Conservation (phyloP, 768 basidiomycete species). For the Suillus tomentosus region DNA sequence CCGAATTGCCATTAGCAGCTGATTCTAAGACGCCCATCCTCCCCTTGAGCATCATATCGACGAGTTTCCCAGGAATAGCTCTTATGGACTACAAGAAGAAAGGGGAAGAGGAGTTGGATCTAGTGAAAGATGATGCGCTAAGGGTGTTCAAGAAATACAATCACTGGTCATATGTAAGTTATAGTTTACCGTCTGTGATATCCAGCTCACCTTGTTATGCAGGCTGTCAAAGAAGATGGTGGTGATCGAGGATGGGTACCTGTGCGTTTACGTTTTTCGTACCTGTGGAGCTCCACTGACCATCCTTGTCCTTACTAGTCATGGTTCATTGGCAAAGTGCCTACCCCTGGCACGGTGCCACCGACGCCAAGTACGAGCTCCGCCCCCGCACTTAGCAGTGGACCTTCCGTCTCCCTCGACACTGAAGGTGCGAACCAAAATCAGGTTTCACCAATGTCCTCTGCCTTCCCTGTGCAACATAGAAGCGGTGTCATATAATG, state of each 20-base stretch:
- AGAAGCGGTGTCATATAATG: constrained; percentile 21
- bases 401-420: constrained; percentile 30
- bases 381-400: constrained; percentile 33
- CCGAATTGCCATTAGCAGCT: constrained; percentile 36
- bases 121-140: constrained; percentile 85
- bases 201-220: constrained; percentile 17
- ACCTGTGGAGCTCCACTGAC: not conserved
- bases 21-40: constrained; percentile 75
- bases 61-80: constrained; percentile 94
- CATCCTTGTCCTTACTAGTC: constrained; percentile 45
- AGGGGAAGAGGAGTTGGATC: constrained; percentile 88
- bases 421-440: constrained; percentile 46
- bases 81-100: constrained; percentile 96
- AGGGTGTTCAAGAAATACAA: constrained; percentile 98
- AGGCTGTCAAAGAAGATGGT: constrained; percentile 92
- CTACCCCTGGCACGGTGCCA: constrained; percentile 42
- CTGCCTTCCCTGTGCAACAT: constrained; percentile 62
- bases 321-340: constrained; percentile 94
- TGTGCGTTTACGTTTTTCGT: constrained; percentile 41
- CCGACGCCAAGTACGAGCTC: constrained; percentile 53
- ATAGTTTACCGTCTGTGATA: constrained; percentile 10
- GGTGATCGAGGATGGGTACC: constrained; percentile 98
- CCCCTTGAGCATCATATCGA: constrained; percentile 91
- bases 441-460: constrained; percentile 77
- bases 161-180: constrained; percentile 90